Percentiles rank a stretch among this genome's conserved stretches.
phyloP scores from a whole-genome alignment of 2,329 filamentous ascomycete genomes.

The Tolypocladium amazonense region DNA sequence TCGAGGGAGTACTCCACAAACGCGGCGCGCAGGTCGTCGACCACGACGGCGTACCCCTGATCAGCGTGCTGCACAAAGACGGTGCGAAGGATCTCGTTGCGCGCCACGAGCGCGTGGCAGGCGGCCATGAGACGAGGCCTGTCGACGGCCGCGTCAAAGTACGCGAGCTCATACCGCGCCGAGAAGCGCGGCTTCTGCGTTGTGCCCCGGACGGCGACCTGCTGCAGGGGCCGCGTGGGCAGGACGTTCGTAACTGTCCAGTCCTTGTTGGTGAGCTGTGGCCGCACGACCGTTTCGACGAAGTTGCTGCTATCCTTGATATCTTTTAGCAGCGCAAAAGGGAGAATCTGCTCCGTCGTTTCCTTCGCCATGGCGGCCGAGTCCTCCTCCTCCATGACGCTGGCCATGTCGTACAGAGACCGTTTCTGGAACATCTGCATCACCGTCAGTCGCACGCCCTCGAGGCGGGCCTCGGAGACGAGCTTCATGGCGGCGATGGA shows the following conservation, averaged over 20 bases:
- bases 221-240: conserved; percentile 47
- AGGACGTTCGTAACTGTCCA: conserved; percentile 45
- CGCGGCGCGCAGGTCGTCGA: conserved; percentile 40
- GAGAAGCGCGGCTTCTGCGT: conserved; percentile 49
- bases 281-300: conserved; percentile 34
- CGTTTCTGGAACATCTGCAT: conserved; percentile 42
- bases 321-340: conserved; percentile 36
- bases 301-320: conserved; percentile 28
- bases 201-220: conserved; percentile 48
- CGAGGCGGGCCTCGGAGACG: conserved; percentile 40
- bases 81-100: conserved; percentile 55
- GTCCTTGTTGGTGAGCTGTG: conserved; percentile 37
- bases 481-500: conserved; percentile 52
- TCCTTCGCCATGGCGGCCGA: neutral
- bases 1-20: conserved; percentile 44
- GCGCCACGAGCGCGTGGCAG: conserved; percentile 44
- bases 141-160: conserved; percentile 42
- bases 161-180: conserved; percentile 53
- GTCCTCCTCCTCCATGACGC: conserved; percentile 23
- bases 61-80: conserved; percentile 46
- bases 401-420: conserved; percentile 41
- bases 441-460: conserved; percentile 39
- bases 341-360: neutral
- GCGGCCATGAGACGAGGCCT: conserved; percentile 33
- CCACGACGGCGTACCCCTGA: conserved; percentile 44